Evolutionary conservation across 2,329 filamentous ascomycete species (phyloP), one percentile per base, ranked within the genome.

Genomic region (Diaporthe velutina): DNA sequence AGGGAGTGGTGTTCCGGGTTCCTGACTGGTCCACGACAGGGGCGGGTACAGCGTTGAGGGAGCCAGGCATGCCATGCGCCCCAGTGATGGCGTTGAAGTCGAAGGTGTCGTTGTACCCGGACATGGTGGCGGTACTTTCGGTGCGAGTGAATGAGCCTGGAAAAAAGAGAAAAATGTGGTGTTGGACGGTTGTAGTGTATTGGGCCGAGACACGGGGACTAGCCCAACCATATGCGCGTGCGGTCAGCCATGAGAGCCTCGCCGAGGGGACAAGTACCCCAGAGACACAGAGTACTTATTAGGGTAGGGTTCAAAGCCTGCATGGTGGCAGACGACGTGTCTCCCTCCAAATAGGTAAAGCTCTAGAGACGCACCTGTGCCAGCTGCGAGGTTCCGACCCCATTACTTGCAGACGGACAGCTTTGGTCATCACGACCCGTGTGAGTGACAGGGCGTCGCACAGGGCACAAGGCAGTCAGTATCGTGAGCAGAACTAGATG

Each of bases 281-380:
- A 17, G 12, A 19, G 35, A 7, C 57, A 28, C 15, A 19, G 10
- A 35, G 35, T 72, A 72, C 70, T 33, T 64, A 12, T 30, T 30
- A 54, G 70, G 48, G 57, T 64, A 48, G 70, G 57, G 70, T 64
- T 50, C 70, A 64, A 64, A 45, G 13, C 48, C 17, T 60, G 35
- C 33, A 28, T 19, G 25, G 25, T 64, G 33, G 15, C 15, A 64
- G 57, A 35, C 9, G 45, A 25, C 9, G n/a, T 45, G 57, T 13
- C 17, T n/a, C 30, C 1, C 4, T 4, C 17, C 8, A 42, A 15
- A 15, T 13, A 7, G 4, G 8, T 25, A 6, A 60, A 5, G 68
- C 42, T 40, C 42, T 35, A 25, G 28, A 8, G n/a, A 5, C 4
- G 10, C 4, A 19, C 40, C 22, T n/a, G 40, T 19, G 10, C 28